Percentiles rank a stretch among this genome's conserved stretches.
These are phyloP conservation scores for Coemansia sp. DNA, from an alignment of 192 early-diverging fungal species.

Conservation along the genomic window DNA sequence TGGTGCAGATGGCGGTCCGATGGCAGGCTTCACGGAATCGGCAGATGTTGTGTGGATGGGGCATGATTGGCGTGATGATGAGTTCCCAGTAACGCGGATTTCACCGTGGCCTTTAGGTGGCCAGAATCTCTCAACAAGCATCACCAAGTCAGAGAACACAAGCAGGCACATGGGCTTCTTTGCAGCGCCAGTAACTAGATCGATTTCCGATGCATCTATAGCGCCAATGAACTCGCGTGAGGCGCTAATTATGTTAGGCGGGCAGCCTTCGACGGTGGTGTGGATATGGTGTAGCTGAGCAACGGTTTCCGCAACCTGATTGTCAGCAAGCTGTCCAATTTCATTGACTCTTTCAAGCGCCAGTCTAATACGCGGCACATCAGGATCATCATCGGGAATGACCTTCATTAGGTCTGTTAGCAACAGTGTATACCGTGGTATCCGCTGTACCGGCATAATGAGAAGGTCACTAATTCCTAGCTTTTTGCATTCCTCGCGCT, in stretches of 20 bases:
- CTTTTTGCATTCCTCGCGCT: slow-evolving; percentile 61
- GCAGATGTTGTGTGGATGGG: slow-evolving; percentile 18
- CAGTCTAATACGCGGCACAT: slow-evolving; percentile 39
- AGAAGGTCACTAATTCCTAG: slow-evolving; percentile 71
- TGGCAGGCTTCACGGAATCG: slow-evolving; percentile 5
- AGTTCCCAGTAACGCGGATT: slow-evolving; percentile 37
- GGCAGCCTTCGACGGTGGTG: slow-evolving; percentile 52
- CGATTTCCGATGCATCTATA: slow-evolving; percentile 50
- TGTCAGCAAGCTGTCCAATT: slow-evolving; percentile 56
- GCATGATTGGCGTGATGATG: slow-evolving; percentile 16
- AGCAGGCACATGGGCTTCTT: slow-evolving; percentile 50
- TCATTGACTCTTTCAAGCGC: slow-evolving; percentile 54
- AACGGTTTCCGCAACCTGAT: slow-evolving; percentile 54
- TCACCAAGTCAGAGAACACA: slow-evolving; percentile 54
- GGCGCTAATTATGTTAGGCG: slow-evolving; percentile 59
- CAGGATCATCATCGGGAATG: slow-evolving; percentile 43
- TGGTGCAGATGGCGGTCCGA: background rate
- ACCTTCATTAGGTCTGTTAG: slow-evolving; percentile 56
- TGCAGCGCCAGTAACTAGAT: slow-evolving; percentile 47
- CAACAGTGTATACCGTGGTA: slow-evolving; percentile 74
- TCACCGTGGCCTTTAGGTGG: slow-evolving; percentile 45
- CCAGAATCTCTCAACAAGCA: slow-evolving; percentile 57
- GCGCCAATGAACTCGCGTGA: slow-evolving; percentile 54
- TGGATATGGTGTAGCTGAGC: slow-evolving; percentile 55
- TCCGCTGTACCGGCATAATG: slow-evolving; percentile 78